Evolutionary conservation across 148 eudicot species (phyloP).

Genomic region (Dysphania ambrosioides): DNA sequence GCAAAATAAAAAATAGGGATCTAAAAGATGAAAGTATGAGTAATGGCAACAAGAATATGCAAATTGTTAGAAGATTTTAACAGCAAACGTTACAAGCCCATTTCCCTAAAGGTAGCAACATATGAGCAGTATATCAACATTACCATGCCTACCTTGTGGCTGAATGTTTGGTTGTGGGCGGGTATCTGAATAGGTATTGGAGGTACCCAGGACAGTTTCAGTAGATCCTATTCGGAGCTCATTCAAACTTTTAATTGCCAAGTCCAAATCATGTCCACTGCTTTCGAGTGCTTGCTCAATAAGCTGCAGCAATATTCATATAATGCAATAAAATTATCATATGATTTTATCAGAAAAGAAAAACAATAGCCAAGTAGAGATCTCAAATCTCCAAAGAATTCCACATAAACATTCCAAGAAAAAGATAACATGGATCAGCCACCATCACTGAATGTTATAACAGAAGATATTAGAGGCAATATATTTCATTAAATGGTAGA

Average conservation of each 20-base stretch:
- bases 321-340: neutral
- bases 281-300: conserved; percentile 71
- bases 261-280: conserved; percentile 71
- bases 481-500: too few relatives aligned
- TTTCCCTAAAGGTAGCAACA: neutral
- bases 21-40: neutral
- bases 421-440: neutral
- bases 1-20: neutral
- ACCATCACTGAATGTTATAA: too few relatives aligned
- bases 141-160: conserved; percentile 28
- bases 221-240: conserved; percentile 62
- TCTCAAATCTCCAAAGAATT: neutral
- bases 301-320: conserved; percentile 36
- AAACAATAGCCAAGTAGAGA: conserved; percentile 3
- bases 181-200: conserved; percentile 32
- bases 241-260: conserved; percentile 66
- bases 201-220: conserved; percentile 28
- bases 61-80: neutral
- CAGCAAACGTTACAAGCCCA: neutral
- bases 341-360: neutral
- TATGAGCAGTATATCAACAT: too few relatives aligned
- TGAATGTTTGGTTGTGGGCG: conserved; percentile 32
- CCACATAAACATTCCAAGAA: neutral
- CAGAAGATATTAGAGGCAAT: too few relatives aligned
- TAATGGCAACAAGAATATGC: neutral